Conservation (phyloP, 352 stramenopile genomes). For the Pythium myriotylum region DNA sequence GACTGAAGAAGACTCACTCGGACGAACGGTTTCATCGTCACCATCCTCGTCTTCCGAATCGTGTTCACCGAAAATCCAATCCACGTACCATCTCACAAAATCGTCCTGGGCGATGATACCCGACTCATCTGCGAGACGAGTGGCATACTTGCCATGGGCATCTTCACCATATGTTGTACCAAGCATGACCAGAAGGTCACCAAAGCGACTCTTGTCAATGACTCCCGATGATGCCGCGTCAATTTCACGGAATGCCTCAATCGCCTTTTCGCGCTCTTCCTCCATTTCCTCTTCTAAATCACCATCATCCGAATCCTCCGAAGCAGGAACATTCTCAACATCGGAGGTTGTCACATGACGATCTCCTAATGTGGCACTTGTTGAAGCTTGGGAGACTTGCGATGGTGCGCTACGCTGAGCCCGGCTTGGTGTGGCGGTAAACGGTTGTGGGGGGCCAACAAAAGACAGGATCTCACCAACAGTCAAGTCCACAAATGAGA, state of each 20-base stretch:
- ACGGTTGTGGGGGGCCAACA: constrained; percentile 6
- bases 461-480: constrained; percentile 39
- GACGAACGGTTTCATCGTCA: constrained; percentile 1
- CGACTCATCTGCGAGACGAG: constrained; percentile 11
- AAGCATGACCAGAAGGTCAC: constrained; percentile 25
- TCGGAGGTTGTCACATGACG: constrained; percentile 17
- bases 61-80: constrained; percentile 37
- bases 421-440: not conserved
- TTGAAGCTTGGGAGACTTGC: too few species aligned
- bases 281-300: constrained; percentile 28
- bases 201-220: constrained; percentile 22
- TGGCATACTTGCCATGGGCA: constrained; percentile 22
- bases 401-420: not conserved
- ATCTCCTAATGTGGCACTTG: not conserved
- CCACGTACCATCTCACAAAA: constrained; percentile 34
- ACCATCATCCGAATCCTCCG: constrained; percentile 28
- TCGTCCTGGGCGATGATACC: constrained; percentile 22
- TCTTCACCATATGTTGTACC: constrained; percentile 31
- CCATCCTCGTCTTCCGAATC: constrained; percentile 41
- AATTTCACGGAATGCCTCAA: constrained; percentile 26
- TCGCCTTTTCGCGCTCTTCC: constrained; percentile 28
- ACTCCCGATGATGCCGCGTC: constrained; percentile 14
- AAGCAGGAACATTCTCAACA: constrained; percentile 28
- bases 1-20: not conserved
- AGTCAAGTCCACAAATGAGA: constrained; percentile 68